Evolutionary conservation across 495 filamentous ascomycete genomes (phyloP).

Genomic region (Margaritispora aquatica): DNA sequence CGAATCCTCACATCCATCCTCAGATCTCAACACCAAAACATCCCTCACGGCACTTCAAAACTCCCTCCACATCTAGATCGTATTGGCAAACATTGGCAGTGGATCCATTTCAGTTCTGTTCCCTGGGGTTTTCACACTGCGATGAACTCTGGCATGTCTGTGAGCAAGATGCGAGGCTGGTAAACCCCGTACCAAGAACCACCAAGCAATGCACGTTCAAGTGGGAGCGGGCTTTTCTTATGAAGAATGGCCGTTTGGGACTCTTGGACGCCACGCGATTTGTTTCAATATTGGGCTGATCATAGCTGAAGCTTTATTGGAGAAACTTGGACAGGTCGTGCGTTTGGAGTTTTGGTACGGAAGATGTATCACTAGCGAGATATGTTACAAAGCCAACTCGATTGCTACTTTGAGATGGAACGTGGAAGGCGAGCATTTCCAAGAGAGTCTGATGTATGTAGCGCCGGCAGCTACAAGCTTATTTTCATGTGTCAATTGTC

Average conservation of each 20-base stretch:
- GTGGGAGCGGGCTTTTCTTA: background rate
- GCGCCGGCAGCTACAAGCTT: background rate
- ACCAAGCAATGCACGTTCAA: background rate
- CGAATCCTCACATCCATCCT: too few species aligned
- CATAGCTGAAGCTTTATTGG: background rate
- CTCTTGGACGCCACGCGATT: background rate
- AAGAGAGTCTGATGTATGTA: background rate
- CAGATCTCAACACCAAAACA: too few species aligned
- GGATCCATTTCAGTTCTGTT: too few species aligned
- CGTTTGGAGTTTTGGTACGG: background rate
- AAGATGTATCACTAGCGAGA: background rate
- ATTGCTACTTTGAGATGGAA: background rate
- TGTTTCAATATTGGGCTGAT: background rate
- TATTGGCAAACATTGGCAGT: too few species aligned
- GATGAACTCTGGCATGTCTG: too few species aligned
- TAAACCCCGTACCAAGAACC: background rate
- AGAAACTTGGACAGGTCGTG: background rate
- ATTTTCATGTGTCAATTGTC: background rate
- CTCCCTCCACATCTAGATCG: too few species aligned
- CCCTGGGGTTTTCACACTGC: too few species aligned
- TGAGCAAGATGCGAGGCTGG: too few species aligned
- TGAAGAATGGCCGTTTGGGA: background rate
- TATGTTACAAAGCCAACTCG: background rate
- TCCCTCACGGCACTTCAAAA: too few species aligned
- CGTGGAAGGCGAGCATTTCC: background rate